Percentiles rank a stretch among this genome's conserved stretches.
Conservation (phyloP, 1,139 yeast species). For the Kodamaea alishanica region DNA sequence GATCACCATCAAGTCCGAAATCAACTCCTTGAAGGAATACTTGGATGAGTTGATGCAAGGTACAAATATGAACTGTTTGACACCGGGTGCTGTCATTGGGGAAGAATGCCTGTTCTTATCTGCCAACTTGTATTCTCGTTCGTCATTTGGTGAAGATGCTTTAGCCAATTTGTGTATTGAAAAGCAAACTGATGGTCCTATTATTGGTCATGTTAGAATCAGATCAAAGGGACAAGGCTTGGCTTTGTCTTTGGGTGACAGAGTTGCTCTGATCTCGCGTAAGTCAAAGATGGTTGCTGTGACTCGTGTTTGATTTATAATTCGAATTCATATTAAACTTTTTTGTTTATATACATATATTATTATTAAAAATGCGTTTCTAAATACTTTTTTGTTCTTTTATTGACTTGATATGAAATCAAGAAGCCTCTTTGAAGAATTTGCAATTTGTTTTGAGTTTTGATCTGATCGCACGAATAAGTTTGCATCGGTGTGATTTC, state of each 20-base stretch:
- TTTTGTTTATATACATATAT: background rate
- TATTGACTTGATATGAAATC: background rate
- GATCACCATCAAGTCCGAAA: slow-evolving; percentile 77
- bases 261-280: slow-evolving; percentile 76
- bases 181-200: slow-evolving; percentile 67
- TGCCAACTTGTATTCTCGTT: slow-evolving; percentile 89
- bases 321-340: background rate
- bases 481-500: slow-evolving; percentile 25
- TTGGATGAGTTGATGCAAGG: slow-evolving; percentile 73
- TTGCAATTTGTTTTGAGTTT: slow-evolving; percentile 14
- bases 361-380: background rate
- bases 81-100: slow-evolving; percentile 84
- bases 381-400: background rate
- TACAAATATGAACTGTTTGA: slow-evolving; percentile 91
- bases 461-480: slow-evolving; percentile 22
- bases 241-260: slow-evolving; percentile 91
- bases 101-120: slow-evolving; percentile 90
- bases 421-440: background rate
- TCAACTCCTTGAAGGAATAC: slow-evolving; percentile 70
- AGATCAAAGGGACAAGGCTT: slow-evolving; percentile 98
- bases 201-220: slow-evolving; percentile 93
- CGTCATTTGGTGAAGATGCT: slow-evolving; percentile 97
- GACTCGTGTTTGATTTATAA: slow-evolving; percentile 7
- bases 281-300: slow-evolving; percentile 34
- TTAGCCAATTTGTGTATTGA: slow-evolving; percentile 94